phyloP scores from a whole-genome alignment of 192 early-diverging fungal genomes.

The Rhizophlyctis rosea region DNA sequence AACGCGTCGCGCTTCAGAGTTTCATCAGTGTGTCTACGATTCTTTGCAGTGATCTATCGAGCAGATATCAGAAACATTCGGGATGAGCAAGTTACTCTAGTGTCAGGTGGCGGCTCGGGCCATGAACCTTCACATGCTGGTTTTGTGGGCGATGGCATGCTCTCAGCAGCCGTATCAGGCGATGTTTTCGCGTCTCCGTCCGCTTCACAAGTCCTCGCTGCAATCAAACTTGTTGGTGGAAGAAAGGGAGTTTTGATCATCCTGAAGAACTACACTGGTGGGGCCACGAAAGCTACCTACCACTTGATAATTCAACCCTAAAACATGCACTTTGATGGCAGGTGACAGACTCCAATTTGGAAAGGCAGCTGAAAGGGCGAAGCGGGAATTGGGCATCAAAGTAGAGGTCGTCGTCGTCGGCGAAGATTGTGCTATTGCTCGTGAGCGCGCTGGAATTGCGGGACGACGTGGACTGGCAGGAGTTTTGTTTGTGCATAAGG shows the following conservation, averaged over 20 bases:
- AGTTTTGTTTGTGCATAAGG: constrained; percentile 74
- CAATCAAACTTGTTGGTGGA: constrained; percentile 59
- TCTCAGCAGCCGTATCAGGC: constrained; percentile 76
- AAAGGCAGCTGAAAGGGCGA: constrained; percentile 69
- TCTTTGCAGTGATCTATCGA: constrained; percentile 58
- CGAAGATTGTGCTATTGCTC: constrained; percentile 79
- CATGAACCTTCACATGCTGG: constrained; percentile 84
- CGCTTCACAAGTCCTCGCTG: constrained; percentile 72
- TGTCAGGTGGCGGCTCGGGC: constrained; percentile 80
- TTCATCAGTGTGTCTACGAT: neutral
- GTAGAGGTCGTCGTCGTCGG: constrained; percentile 74
- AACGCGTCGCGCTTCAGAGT: neutral
- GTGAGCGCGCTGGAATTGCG: constrained; percentile 60
- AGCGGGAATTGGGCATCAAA: constrained; percentile 67
- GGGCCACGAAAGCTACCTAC: constrained; percentile 69
- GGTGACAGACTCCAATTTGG: constrained; percentile 63
- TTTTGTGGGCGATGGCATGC: constrained; percentile 70
- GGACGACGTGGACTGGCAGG: constrained; percentile 78
- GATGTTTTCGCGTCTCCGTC: constrained; percentile 86
- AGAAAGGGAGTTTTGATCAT: constrained; percentile 70
- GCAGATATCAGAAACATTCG: constrained; percentile 46
- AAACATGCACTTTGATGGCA: neutral
- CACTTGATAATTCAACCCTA: constrained; percentile 2
- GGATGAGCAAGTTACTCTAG: constrained; percentile 74
- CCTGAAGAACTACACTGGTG: constrained; percentile 90